Evolutionary conservation across 2,329 filamentous ascomycete genomes (phyloP).

Genomic region (Clarireedia monteithiana): DNA sequence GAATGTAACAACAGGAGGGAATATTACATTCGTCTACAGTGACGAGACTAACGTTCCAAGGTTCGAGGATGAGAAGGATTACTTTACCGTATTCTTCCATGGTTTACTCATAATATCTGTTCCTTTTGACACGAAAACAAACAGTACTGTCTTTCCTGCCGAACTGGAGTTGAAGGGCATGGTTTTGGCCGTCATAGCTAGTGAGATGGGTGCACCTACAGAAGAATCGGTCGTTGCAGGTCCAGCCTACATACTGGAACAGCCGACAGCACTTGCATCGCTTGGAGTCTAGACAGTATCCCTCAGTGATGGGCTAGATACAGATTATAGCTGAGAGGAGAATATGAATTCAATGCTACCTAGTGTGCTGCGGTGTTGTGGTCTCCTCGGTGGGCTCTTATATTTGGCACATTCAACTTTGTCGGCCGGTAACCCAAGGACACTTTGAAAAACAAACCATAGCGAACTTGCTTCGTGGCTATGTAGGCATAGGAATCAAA

Average conservation of each 20-base stretch:
- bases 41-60: constrained; percentile 22
- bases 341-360: too few relatives aligned
- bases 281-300: too few relatives aligned
- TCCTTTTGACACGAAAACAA: constrained; percentile 30
- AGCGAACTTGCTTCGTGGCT: too few relatives aligned
- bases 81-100: constrained; percentile 37
- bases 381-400: too few relatives aligned
- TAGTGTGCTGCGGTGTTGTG: too few relatives aligned
- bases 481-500: too few relatives aligned
- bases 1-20: constrained; percentile 27
- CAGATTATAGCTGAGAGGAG: too few relatives aligned
- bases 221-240: constrained; percentile 34
- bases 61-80: constrained; percentile 23
- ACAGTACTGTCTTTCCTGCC: constrained; percentile 30
- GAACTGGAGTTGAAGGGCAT: constrained; percentile 33
- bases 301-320: too few relatives aligned
- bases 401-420: too few relatives aligned
- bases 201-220: constrained; percentile 31
- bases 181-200: constrained; percentile 31
- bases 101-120: constrained; percentile 31
- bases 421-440: too few relatives aligned
- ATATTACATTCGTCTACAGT: constrained; percentile 28
- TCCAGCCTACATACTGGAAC: constrained; percentile 32
- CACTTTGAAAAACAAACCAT: too few relatives aligned
- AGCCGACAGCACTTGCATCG: neutral